Conservation (phyloP, 257 asterid species). For the Scutellaria minor region DNA sequence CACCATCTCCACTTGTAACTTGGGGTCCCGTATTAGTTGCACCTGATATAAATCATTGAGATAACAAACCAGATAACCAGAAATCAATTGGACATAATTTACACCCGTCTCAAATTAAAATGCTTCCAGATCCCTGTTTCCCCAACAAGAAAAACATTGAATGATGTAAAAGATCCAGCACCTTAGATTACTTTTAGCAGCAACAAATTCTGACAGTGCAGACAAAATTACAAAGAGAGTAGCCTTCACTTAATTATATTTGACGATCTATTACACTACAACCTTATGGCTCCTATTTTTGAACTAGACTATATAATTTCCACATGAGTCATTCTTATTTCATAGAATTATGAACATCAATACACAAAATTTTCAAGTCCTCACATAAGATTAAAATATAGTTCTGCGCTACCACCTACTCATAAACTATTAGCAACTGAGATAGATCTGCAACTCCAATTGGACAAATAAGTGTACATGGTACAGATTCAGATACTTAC, state of each 20-base stretch:
- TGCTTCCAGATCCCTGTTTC: not conserved
- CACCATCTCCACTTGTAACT: conserved; percentile 78
- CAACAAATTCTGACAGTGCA: not conserved
- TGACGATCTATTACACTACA: conserved; percentile 8
- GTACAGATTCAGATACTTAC: conserved; percentile 7
- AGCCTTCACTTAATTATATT: not conserved
- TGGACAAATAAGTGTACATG: not conserved
- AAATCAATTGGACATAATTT: not conserved
- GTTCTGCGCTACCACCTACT: not conserved
- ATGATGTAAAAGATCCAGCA: conserved; percentile 14
- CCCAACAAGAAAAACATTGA: not conserved
- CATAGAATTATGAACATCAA: conserved; percentile 1
- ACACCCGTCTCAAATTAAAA: not conserved
- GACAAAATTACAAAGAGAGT: conserved; percentile 14
- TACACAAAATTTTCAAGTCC: conserved; percentile 4
- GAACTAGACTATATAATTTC: not conserved
- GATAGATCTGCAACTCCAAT: conserved; percentile 12
- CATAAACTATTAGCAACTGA: conserved; percentile 5
- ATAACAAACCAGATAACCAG: conserved; percentile 8
- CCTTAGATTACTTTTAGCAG: not conserved
- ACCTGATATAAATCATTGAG: conserved; percentile 51
- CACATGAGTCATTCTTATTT: conserved; percentile 11
- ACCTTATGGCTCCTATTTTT: conserved; percentile 10
- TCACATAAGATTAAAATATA: conserved; percentile 9
- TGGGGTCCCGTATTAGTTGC: conserved; percentile 74